Evolutionary conservation across 139 green algal genomes (phyloP).

Genomic region (Mesostigma viride): DNA sequence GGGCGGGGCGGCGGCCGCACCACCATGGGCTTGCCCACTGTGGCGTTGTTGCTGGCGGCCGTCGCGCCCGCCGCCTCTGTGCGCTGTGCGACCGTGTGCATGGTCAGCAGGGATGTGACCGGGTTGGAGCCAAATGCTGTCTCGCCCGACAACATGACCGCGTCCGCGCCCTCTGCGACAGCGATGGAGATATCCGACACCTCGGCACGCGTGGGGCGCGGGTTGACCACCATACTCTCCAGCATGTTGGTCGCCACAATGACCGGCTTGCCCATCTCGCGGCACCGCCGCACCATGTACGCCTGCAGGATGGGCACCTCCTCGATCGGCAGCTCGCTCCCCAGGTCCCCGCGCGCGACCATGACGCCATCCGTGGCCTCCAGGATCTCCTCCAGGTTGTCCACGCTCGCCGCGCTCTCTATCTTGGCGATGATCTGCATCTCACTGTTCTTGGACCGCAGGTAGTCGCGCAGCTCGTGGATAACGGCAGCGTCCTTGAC

Average conservation of each 20-base stretch:
- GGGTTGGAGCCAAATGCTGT: slow-evolving; percentile 39
- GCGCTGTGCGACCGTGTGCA: too few relatives aligned
- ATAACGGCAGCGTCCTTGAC: slow-evolving; percentile 34
- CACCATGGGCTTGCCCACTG: too few relatives aligned
- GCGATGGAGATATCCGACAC: slow-evolving; percentile 47
- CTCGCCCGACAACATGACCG: slow-evolving; percentile 95
- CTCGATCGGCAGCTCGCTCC: slow-evolving; percentile 67
- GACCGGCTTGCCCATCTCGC: slow-evolving; percentile 70
- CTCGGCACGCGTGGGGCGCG: slow-evolving; percentile 67
- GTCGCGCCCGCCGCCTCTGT: too few relatives aligned
- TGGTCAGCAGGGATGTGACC: too few relatives aligned
- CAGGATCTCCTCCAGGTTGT: slow-evolving; percentile 48
- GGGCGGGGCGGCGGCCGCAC: too few relatives aligned
- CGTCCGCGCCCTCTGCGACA: slow-evolving; percentile 45
- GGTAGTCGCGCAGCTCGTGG: slow-evolving; percentile 32
- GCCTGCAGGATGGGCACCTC: slow-evolving; percentile 28
- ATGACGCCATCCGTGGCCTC: slow-evolving; percentile 34
- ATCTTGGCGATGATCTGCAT: slow-evolving; percentile 60
- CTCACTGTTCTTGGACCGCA: slow-evolving; percentile 22
- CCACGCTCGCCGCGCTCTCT: slow-evolving; percentile 48
- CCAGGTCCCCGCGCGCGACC: too few relatives aligned
- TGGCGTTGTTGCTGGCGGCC: too few relatives aligned
- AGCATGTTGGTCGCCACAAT: slow-evolving; percentile 84
- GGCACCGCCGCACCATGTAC: slow-evolving; percentile 31
- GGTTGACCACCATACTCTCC: slow-evolving; percentile 54